These are phyloP conservation scores for Bacidia rubella DNA, from an alignment of 495 filamentous ascomycete genomes.

Conservation along the genomic window DNA sequence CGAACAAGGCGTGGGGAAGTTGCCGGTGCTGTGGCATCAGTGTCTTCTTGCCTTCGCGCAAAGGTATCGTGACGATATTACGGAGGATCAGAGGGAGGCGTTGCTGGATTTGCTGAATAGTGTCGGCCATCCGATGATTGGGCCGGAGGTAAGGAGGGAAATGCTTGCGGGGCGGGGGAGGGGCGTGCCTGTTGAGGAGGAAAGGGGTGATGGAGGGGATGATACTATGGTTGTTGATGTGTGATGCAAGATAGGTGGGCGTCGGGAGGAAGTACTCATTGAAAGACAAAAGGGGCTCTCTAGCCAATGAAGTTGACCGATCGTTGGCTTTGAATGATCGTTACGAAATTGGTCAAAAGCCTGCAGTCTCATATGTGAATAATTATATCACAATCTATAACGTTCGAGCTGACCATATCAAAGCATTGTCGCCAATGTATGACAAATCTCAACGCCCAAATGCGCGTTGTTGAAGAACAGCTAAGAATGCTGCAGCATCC, in stretches of 20 bases:
- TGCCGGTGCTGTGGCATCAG: slow-evolving; percentile 88
- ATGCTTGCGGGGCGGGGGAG: slow-evolving; percentile 78
- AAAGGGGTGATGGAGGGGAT: slow-evolving; percentile 53
- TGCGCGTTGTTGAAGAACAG: no score
- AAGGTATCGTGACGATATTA: slow-evolving; percentile 84
- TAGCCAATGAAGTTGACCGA: no score
- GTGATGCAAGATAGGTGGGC: no score
- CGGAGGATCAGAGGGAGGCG: slow-evolving; percentile 85
- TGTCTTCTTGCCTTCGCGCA: slow-evolving; percentile 81
- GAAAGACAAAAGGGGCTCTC: background rate
- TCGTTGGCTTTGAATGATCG: no score
- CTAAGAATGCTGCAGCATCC: no score
- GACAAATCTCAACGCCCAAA: no score
- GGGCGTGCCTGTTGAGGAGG: slow-evolving; percentile 56
- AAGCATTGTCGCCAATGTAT: no score
- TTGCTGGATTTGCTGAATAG: slow-evolving; percentile 77
- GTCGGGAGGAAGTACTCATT: background rate
- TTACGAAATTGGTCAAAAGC: no score
- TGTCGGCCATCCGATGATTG: slow-evolving; percentile 77
- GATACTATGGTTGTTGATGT: slow-evolving; percentile 60
- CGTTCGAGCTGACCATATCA: no score
- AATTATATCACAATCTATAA: no score
- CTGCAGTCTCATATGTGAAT: no score
- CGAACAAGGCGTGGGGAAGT: slow-evolving; percentile 35
- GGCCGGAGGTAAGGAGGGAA: slow-evolving; percentile 83